Percentiles rank a stretch among this genome's conserved stretches.
These are phyloP conservation scores for Cinnamomum micranthum DNA, from an alignment of 164 flowering plant species.

Conservation along the genomic window DNA sequence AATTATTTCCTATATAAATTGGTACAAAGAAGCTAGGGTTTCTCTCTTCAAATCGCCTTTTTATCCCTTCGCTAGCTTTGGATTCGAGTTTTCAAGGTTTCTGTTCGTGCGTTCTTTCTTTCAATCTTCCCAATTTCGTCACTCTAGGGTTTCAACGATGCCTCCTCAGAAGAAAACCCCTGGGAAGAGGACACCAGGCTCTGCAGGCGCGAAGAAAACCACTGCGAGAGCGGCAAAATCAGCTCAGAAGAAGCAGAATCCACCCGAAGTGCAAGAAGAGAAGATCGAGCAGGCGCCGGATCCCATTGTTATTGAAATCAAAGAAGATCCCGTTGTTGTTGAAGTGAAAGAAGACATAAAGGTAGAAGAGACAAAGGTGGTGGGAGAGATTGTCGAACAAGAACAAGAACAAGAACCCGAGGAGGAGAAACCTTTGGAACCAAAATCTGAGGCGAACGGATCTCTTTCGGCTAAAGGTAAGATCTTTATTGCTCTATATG, in stretches of 20 bases:
- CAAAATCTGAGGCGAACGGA: conserved; percentile 13
- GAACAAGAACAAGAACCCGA: not conserved
- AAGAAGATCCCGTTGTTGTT: conserved; percentile 9
- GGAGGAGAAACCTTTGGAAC: conserved; percentile 3
- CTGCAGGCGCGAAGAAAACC: conserved; percentile 6
- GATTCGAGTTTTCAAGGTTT: not conserved
- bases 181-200: conserved; percentile 11
- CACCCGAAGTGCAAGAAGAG: conserved; percentile 7
- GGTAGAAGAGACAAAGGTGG: conserved; percentile 11
- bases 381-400: not conserved
- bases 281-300: conserved; percentile 6
- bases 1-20: no score
- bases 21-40: not conserved
- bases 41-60: not conserved
- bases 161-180: conserved; percentile 12
- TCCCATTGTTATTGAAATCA: not conserved
- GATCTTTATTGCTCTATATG: not conserved
- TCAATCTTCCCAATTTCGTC: not conserved
- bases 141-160: conserved; percentile 2
- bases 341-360: conserved; percentile 11
- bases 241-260: conserved; percentile 1
- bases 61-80: not conserved
- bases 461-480: conserved; percentile 28
- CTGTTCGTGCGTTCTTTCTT: not conserved
- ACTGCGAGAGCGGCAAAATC: conserved; percentile 12